phyloP scores from a whole-genome alignment of 768 basidiomycete genomes.

The Strobilomyces echinocephalus region DNA sequence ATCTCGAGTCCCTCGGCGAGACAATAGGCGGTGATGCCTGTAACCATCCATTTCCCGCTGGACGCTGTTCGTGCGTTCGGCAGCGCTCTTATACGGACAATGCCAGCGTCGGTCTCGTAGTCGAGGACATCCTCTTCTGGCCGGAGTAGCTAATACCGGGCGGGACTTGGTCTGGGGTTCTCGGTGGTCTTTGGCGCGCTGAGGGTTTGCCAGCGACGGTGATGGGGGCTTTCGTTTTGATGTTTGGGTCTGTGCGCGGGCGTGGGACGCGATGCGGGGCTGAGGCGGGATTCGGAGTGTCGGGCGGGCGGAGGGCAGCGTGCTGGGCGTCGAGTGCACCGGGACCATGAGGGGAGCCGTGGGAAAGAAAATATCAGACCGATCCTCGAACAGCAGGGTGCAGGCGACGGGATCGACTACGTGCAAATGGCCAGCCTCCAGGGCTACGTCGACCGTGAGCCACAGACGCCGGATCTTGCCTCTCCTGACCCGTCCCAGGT shows the following conservation, averaged over 20 bases:
- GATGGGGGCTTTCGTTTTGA: conserved; percentile 16
- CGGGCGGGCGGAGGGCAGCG: conserved; percentile 20
- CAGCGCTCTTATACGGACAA: conserved; percentile 71
- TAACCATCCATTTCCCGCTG: conserved; percentile 79
- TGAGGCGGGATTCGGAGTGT: conserved; percentile 20
- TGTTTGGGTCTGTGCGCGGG: conserved; percentile 8
- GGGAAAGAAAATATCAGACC: neutral
- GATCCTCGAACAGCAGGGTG: too few species aligned
- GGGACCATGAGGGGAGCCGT: neutral
- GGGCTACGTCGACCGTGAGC: conserved; percentile 84
- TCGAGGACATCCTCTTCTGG: conserved; percentile 49
- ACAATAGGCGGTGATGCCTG: conserved; percentile 87
- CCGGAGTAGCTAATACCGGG: conserved; percentile 13
- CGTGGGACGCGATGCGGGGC: conserved; percentile 17
- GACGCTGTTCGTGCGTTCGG: conserved; percentile 84
- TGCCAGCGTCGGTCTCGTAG: conserved; percentile 60
- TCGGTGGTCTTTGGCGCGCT: conserved; percentile 89
- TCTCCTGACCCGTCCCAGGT: conserved; percentile 39
- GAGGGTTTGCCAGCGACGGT: conserved; percentile 42
- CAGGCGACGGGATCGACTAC: neutral
- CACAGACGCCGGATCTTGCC: neutral
- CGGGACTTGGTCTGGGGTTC: conserved; percentile 73
- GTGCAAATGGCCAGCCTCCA: conserved; percentile 78
- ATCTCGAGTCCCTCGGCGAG: conserved; percentile 81
- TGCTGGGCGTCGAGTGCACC: conserved; percentile 18